phyloP scores from a whole-genome alignment of 192 early-diverging fungal genomes.

The Lunasporangiospora selenospora region DNA sequence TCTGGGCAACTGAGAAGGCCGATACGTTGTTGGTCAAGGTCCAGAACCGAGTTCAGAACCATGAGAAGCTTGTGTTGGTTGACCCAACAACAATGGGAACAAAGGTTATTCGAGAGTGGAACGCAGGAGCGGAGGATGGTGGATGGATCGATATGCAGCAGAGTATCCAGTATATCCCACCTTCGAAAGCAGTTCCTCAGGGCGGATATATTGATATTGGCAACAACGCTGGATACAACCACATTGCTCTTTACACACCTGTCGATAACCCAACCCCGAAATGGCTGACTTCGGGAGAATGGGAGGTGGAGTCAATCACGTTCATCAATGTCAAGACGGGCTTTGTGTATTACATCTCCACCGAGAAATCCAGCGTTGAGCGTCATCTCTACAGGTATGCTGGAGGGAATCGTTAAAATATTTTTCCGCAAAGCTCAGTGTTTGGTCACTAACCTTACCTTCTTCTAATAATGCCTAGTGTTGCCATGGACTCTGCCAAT shows the following conservation, averaged over 20 bases:
- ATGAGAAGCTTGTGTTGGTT: conserved; percentile 69
- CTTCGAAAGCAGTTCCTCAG: conserved; percentile 27
- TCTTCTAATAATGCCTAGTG: no score
- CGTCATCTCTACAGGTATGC: conserved; percentile 39
- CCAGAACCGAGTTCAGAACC: conserved; percentile 93
- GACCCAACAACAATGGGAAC: conserved; percentile 47
- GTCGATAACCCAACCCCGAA: conserved; percentile 52
- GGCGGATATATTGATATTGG: conserved; percentile 70
- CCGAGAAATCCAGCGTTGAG: conserved; percentile 31
- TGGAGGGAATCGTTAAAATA: no score
- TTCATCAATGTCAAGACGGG: conserved; percentile 43
- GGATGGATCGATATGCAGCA: conserved; percentile 75
- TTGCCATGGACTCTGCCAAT: conserved; percentile 27
- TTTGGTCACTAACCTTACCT: no score
- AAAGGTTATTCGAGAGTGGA: conserved; percentile 64
- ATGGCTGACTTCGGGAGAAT: conserved; percentile 71
- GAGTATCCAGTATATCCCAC: conserved; percentile 45
- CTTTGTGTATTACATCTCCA: conserved; percentile 36
- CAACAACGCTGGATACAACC: conserved; percentile 70
- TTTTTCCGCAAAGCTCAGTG: no score
- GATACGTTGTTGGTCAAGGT: conserved; percentile 72
- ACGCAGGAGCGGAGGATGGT: conserved; percentile 66
- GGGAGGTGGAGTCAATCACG: conserved; percentile 68
- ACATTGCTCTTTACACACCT: conserved; percentile 71
- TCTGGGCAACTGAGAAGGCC: conserved; percentile 75